These are phyloP conservation scores for Psophocarpus tetragonolobus DNA, from an alignment of 306 rosid genomes.

Conservation along the genomic window DNA sequence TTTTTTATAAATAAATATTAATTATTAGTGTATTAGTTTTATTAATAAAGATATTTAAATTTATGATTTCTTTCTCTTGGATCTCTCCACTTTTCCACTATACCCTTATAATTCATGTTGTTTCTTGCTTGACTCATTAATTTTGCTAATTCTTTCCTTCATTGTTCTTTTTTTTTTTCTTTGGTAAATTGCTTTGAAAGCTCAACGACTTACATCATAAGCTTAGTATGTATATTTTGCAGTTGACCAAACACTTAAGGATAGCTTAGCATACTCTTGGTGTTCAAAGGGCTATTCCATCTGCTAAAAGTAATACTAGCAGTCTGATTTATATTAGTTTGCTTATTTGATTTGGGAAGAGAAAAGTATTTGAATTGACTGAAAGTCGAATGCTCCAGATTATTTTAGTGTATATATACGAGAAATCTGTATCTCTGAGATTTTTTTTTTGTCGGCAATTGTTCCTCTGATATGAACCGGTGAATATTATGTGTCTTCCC, in stretches of 20 bases:
- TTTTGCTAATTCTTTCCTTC: conserved; percentile 4
- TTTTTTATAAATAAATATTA: too few relatives aligned
- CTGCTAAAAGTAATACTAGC: conserved; percentile 51
- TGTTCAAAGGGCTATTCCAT: conserved; percentile 38
- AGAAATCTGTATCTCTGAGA: conserved; percentile 9
- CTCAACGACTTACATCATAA: conserved; percentile 29
- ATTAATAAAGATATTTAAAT: too few relatives aligned
- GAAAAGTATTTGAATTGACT: background rate
- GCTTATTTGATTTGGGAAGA: conserved; percentile 1
- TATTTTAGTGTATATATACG: background rate
- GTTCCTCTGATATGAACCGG: too few relatives aligned
- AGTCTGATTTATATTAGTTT: conserved; percentile 10
- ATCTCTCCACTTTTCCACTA: too few relatives aligned
- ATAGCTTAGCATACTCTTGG: conserved; percentile 39
- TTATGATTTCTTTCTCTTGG: too few relatives aligned
- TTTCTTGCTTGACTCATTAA: too few relatives aligned
- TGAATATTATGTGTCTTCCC: conserved; percentile 22
- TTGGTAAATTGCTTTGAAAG: conserved; percentile 6
- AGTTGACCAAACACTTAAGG: conserved; percentile 40
- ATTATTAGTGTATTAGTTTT: too few relatives aligned
- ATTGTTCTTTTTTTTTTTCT: background rate
- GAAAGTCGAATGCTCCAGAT: background rate
- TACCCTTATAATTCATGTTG: too few relatives aligned
- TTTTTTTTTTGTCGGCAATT: too few relatives aligned
- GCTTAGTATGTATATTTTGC: conserved; percentile 30